Conservation (phyloP, 1,139 yeast genomes). For the Keqinozyma sinolaborantium region DNA sequence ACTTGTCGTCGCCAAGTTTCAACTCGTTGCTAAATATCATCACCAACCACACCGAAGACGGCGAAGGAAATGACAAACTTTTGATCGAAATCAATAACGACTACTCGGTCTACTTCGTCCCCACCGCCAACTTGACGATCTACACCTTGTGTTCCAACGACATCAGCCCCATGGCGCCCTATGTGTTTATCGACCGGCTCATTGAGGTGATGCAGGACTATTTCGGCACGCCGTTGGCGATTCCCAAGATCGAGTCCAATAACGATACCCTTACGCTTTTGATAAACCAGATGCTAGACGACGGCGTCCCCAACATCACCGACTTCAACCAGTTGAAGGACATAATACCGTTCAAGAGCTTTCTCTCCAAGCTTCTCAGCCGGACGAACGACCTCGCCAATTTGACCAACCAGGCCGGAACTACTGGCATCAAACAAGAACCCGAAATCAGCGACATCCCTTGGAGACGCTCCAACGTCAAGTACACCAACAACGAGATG, state of each 20-base stretch:
- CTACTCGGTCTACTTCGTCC: conserved; percentile 22
- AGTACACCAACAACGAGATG: conserved; percentile 73
- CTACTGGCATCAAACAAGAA: conserved; percentile 6
- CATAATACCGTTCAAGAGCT: conserved; percentile 58
- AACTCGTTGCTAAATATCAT: conserved; percentile 33
- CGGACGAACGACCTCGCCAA: conserved; percentile 29
- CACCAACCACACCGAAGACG: conserved; percentile 11
- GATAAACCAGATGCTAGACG: conserved; percentile 61
- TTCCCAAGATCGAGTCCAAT: conserved; percentile 59
- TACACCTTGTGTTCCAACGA: conserved; percentile 19
- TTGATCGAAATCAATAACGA: conserved; percentile 27
- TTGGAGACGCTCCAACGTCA: conserved; percentile 70
- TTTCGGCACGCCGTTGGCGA: conserved; percentile 54
- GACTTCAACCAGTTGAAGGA: conserved; percentile 72
- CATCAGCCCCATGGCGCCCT: conserved; percentile 49
- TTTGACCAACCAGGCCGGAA: conserved; percentile 13
- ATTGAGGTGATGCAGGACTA: conserved; percentile 53
- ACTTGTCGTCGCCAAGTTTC: conserved; percentile 50
- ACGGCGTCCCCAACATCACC: conserved; percentile 68
- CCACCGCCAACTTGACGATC: conserved; percentile 20
- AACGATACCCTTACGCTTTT: conserved; percentile 60
- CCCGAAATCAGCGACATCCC: conserved; percentile 35
- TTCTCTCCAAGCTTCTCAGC: conserved; percentile 34
- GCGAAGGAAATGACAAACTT: conserved; percentile 9
- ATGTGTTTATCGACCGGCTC: conserved; percentile 51